phyloP scores from a whole-genome alignment of 139 green algal species.

The Desmodesmus armatus region DNA sequence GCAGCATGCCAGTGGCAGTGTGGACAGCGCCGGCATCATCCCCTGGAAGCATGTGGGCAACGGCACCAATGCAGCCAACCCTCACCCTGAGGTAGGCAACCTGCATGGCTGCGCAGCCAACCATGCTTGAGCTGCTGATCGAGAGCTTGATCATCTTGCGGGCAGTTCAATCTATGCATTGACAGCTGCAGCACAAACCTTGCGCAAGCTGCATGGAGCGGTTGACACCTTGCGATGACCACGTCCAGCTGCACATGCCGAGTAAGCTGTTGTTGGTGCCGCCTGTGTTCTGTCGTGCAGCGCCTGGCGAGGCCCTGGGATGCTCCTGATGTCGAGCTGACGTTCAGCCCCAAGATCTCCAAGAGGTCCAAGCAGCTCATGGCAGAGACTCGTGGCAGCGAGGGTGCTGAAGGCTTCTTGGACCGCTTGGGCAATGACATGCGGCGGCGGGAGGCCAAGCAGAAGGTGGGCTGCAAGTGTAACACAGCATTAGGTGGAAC shows the following conservation, averaged over 20 bases:
- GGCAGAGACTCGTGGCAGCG: constrained; percentile 35
- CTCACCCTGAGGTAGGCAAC: constrained; percentile 45
- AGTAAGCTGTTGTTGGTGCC: too few species aligned
- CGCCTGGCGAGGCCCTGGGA: constrained; percentile 45
- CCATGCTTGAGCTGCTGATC: neutral
- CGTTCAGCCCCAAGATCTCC: constrained; percentile 43
- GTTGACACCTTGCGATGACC: too few species aligned
- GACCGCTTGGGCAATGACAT: constrained; percentile 64
- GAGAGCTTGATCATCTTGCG: too few species aligned
- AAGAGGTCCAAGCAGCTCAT: constrained; percentile 47
- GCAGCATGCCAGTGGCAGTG: neutral
- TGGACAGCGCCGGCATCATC: constrained; percentile 52
- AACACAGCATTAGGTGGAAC: neutral
- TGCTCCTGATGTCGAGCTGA: constrained; percentile 42
- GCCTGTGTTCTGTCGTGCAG: neutral
- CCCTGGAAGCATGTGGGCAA: constrained; percentile 61
- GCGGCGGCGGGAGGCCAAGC: constrained; percentile 50
- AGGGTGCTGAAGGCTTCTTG: constrained; percentile 54
- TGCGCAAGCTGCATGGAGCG: too few species aligned
- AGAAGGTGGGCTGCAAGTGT: constrained; percentile 23
- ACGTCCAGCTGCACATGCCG: too few species aligned
- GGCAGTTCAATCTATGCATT: too few species aligned
- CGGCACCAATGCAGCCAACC: constrained; percentile 33
- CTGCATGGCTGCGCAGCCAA: neutral
- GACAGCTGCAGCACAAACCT: too few species aligned